Evolutionary conservation across 2,329 filamentous ascomycete genomes (phyloP).

Genomic region (Arthrobotrys iridis): DNA sequence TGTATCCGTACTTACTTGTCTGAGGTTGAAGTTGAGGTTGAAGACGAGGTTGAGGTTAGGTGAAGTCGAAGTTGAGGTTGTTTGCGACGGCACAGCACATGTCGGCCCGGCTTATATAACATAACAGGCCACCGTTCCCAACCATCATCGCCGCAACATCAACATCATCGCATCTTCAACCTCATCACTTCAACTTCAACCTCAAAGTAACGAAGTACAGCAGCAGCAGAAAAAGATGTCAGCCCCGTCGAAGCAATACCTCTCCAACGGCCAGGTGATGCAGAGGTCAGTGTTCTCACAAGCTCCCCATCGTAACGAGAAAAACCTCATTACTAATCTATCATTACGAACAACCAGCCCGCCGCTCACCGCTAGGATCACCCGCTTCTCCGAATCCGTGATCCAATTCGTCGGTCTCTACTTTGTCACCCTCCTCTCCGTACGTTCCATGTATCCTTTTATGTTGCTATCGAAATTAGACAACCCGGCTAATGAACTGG

Average conservation of each 20-base stretch:
- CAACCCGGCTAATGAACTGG: background rate
- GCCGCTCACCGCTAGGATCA: conserved; percentile 39
- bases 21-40: background rate
- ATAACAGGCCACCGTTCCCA: conserved; percentile 14
- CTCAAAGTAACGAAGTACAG: background rate
- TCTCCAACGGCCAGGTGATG: conserved; percentile 37
- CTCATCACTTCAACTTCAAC: conserved; percentile 6
- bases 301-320: background rate
- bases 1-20: background rate
- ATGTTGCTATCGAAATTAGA: background rate
- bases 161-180: conserved; percentile 5
- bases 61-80: background rate
- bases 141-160: background rate
- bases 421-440: conserved; percentile 47
- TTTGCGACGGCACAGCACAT: conserved; percentile 10
- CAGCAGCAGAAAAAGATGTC: conserved; percentile 10
- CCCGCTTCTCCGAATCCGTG: conserved; percentile 44
- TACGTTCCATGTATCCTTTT: background rate
- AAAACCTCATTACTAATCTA: background rate
- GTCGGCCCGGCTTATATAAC: background rate
- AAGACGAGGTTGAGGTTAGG: background rate
- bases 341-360: conserved; percentile 9
- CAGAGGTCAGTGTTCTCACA: conserved; percentile 14
- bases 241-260: conserved; percentile 16
- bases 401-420: conserved; percentile 52